phyloP scores from a whole-genome alignment of 169 alveolate species.

The Plasmodium knowlesi region DNA sequence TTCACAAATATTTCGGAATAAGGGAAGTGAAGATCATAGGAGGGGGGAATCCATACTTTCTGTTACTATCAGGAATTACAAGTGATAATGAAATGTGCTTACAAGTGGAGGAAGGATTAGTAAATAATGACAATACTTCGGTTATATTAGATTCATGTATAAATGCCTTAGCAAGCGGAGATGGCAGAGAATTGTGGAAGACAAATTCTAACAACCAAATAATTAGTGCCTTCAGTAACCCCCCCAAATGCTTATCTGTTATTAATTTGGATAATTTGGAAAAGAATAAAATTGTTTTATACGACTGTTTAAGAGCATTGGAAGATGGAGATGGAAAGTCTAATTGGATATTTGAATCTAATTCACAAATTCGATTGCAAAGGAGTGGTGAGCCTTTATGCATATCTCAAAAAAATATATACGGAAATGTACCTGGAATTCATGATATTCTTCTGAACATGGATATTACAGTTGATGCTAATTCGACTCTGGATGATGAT shows the following conservation, averaged over 20 bases:
- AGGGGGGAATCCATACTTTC: constrained; percentile 89
- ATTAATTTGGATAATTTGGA: constrained; percentile 63
- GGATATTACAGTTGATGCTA: constrained; percentile 75
- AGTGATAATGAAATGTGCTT: constrained; percentile 90
- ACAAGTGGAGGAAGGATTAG: constrained; percentile 88
- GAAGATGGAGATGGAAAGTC: constrained; percentile 89
- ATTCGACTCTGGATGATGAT: constrained; percentile 77
- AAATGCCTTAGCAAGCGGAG: constrained; percentile 85
- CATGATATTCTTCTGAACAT: constrained; percentile 81
- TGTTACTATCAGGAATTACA: constrained; percentile 90
- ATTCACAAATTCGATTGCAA: constrained; percentile 87
- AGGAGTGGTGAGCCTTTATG: constrained; percentile 84
- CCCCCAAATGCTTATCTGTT: constrained; percentile 53
- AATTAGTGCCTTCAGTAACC: constrained; percentile 76
- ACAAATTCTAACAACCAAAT: constrained; percentile 83
- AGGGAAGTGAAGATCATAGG: constrained; percentile 89
- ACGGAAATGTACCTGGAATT: constrained; percentile 86
- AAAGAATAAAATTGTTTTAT: constrained; percentile 72
- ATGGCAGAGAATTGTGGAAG: constrained; percentile 84
- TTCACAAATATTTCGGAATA: constrained; percentile 90
- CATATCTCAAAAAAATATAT: constrained; percentile 85
- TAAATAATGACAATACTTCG: constrained; percentile 82
- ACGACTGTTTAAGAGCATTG: constrained; percentile 84
- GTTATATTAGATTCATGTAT: constrained; percentile 86
- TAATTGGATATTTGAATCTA: constrained; percentile 88